Evolutionary conservation across 306 rosid genomes (phyloP), one percentile per base, ranked within the genome.

Genomic region (Trifolium pratense): DNA sequence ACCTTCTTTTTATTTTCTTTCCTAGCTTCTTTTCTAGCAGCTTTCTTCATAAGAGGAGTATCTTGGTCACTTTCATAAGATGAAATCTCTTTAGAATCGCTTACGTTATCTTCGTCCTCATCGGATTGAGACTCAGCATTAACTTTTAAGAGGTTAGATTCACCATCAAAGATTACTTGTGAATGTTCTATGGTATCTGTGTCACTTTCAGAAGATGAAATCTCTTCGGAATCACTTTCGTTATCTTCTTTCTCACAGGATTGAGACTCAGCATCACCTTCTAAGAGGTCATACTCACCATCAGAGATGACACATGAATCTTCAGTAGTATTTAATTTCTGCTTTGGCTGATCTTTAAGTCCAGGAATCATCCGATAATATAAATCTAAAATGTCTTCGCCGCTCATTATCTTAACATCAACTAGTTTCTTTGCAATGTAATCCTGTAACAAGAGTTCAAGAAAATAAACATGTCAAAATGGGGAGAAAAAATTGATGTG

Each of bases 1-100:
- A 90, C 93, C 73, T 89, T 90, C 88, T 90, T 90, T 70, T 92
- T 86, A 77, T 89, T 82, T 82, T 90, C 98, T 75, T 90, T 92
- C 66, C 98, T 87, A 1, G 97, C 93, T 20, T 89, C 92, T 77
- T 89, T 92, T 69, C 91, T 86, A 1, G 95, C 91, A 25, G 96
- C 84, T 88, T 90, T 92, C 82, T 72, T 89, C 29, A 90, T 97
- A 3, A 29, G 78, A 42, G 85, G 89, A 55, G 29, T 36, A 66
- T 71, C 78, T 52, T 23, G 65, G 43, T 84, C 89, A 14, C 73
- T 73, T 52, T 80, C 84, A 14, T 78, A 71, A 34, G 29, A 77
- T 42, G 79, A 84, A 57, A 39, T 64, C 58, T 65, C 89, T 68
- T 88, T 94, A 1, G 91, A 80, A 43, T 82, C 86, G 16, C 78